Percentiles rank a stretch among this genome's conserved stretches.
These are phyloP conservation scores for Trypanosoma melophagium DNA, from an alignment of 208 protist genomes.

Conservation along the genomic window DNA sequence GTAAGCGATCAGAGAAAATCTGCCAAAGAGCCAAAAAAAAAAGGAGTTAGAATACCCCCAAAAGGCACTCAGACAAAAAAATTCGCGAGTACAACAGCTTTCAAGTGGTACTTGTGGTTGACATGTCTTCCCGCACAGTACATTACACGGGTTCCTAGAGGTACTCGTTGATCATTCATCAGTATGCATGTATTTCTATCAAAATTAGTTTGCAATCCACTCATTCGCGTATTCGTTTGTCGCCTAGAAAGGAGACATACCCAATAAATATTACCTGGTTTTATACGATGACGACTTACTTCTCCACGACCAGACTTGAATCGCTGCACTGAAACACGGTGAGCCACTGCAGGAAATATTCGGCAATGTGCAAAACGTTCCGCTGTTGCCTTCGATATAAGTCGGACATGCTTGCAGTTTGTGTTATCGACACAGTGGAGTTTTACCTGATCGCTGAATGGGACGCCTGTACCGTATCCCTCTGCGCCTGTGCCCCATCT, in stretches of 20 bases:
- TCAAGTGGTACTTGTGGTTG: slow-evolving; percentile 92
- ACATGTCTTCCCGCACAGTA: slow-evolving; percentile 90
- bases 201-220: slow-evolving; percentile 89
- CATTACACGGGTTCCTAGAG: slow-evolving; percentile 88
- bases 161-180: slow-evolving; percentile 90
- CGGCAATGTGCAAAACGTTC: slow-evolving; percentile 90
- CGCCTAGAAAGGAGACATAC: slow-evolving; percentile 86
- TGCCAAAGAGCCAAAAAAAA: not conserved
- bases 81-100: slow-evolving; percentile 90
- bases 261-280: slow-evolving; percentile 89
- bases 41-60: too few relatives aligned
- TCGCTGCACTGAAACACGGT: slow-evolving; percentile 88
- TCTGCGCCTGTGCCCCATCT: slow-evolving; percentile 86
- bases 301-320: slow-evolving; percentile 83
- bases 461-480: slow-evolving; percentile 77
- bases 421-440: slow-evolving; percentile 93
- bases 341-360: slow-evolving; percentile 84
- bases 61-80: slow-evolving; percentile 76
- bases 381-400: slow-evolving; percentile 81
- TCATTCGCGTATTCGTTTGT: slow-evolving; percentile 86
- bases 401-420: slow-evolving; percentile 90
- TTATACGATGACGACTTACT: slow-evolving; percentile 69
- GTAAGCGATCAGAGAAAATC: not conserved
- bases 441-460: slow-evolving; percentile 88
- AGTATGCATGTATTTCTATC: slow-evolving; percentile 92